A percentile compares a stretch with the other conserved stretches of the same genome.
Conservation (phyloP, 805 yeast genomes). For the Saturnispora dispora region DNA sequence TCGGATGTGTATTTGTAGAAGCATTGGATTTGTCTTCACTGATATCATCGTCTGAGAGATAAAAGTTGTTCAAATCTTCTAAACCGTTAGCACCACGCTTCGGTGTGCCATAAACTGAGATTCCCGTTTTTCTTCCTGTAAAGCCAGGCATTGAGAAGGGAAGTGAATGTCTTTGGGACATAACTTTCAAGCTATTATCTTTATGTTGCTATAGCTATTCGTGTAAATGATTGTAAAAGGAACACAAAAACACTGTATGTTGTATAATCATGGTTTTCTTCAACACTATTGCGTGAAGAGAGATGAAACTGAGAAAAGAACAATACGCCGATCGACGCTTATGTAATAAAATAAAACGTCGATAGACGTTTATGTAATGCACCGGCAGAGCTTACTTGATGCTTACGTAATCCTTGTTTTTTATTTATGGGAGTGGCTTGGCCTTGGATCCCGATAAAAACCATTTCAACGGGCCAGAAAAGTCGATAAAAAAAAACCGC, state of each 20-base stretch:
- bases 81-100: slow-evolving; percentile 50
- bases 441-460: background rate
- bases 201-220: background rate
- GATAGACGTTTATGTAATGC: background rate
- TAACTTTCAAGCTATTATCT: background rate
- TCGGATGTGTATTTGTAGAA: background rate
- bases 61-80: slow-evolving; percentile 65
- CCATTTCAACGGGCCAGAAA: background rate
- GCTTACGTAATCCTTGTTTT: background rate
- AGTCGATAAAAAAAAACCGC: background rate
- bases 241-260: background rate
- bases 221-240: background rate
- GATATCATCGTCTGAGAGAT: slow-evolving; percentile 40
- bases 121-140: slow-evolving; percentile 59
- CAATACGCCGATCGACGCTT: background rate
- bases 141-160: slow-evolving; percentile 33
- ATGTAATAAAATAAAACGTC: background rate
- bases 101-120: slow-evolving; percentile 29
- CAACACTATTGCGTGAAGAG: background rate
- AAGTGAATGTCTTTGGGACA: slow-evolving; percentile 4
- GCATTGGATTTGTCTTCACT: slow-evolving; percentile 7
- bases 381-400: background rate
- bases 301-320: background rate
- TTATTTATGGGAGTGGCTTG: background rate
- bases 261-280: background rate